phyloP scores from a whole-genome alignment of 2,329 filamentous ascomycete species.

The Mycosphaerelloides madeirae region DNA sequence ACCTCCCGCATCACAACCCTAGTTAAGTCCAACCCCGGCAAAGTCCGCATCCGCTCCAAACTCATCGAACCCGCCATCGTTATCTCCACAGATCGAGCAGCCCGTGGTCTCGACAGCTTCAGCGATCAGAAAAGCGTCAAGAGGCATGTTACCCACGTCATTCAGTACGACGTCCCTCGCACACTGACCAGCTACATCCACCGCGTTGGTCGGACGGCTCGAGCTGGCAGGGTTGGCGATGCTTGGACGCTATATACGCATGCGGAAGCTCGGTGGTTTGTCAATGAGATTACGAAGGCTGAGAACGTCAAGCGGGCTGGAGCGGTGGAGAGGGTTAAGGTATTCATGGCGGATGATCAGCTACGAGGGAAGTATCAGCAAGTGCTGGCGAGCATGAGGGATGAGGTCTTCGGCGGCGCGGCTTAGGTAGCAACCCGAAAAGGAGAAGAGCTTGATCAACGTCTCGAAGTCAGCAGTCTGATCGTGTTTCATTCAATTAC shows the following conservation, averaged over 20 bases:
- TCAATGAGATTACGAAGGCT: slow-evolving; percentile 68
- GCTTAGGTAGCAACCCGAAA: no score
- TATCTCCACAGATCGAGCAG: slow-evolving; percentile 88
- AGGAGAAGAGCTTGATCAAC: no score
- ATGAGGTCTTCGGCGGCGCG: slow-evolving; percentile 47
- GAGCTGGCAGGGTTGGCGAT: slow-evolving; percentile 68
- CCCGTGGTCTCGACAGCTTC: slow-evolving; percentile 70
- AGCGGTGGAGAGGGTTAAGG: slow-evolving; percentile 40
- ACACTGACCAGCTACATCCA: slow-evolving; percentile 83
- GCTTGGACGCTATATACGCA: slow-evolving; percentile 86
- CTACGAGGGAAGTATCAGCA: slow-evolving; percentile 42
- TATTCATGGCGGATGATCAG: slow-evolving; percentile 17
- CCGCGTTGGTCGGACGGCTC: slow-evolving; percentile 82
- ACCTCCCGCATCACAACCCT: slow-evolving; percentile 24
- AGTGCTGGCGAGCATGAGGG: slow-evolving; percentile 59
- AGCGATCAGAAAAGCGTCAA: slow-evolving; percentile 37
- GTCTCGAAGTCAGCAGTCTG: no score
- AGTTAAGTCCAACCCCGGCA: slow-evolving; percentile 42
- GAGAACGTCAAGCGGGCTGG: slow-evolving; percentile 46
- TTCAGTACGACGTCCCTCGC: slow-evolving; percentile 89
- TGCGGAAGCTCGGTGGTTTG: slow-evolving; percentile 86
- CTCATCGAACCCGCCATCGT: slow-evolving; percentile 64
- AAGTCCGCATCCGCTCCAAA: slow-evolving; percentile 54
- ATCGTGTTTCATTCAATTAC: no score
- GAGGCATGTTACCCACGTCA: slow-evolving; percentile 70